Conservation (phyloP, 139 green algal genomes). For the Trebouxia sp. region DNA sequence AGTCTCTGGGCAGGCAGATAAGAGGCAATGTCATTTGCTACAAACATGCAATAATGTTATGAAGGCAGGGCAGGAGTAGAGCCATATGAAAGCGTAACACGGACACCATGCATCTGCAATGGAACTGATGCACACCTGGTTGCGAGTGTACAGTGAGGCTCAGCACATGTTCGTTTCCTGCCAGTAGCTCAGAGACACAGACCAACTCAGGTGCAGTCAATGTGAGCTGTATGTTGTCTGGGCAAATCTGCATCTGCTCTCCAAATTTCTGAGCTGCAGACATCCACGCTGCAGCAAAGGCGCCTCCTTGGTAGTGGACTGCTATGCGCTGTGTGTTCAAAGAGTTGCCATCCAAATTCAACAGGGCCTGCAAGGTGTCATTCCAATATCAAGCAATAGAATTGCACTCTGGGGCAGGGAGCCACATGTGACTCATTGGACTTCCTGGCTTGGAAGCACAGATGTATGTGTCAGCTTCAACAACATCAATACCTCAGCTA, state of each 20-base stretch:
- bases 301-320: background rate
- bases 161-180: background rate
- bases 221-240: background rate
- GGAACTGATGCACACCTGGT: background rate
- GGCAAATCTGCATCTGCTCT: background rate
- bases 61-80: too few relatives aligned
- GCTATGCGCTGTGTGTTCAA: constrained; percentile 3
- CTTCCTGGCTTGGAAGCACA: too few relatives aligned
- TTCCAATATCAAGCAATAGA: background rate
- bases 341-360: background rate
- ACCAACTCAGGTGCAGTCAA: background rate
- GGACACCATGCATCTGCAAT: background rate
- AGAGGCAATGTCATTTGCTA: too few relatives aligned
- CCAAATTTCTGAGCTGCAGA: background rate
- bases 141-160: background rate
- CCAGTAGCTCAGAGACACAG: background rate
- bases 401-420: background rate
- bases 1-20: too few relatives aligned
- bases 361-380: background rate
- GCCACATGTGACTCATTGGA: background rate
- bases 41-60: too few relatives aligned
- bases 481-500: too few relatives aligned
- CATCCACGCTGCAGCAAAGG: background rate
- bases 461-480: too few relatives aligned
- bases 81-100: background rate